A percentile compares a stretch with the other conserved stretches of the same genome.
These are phyloP conservation scores for Aegilops speltoides DNA, from an alignment of 176 grass and related monocot genomes.

Conservation along the genomic window DNA sequence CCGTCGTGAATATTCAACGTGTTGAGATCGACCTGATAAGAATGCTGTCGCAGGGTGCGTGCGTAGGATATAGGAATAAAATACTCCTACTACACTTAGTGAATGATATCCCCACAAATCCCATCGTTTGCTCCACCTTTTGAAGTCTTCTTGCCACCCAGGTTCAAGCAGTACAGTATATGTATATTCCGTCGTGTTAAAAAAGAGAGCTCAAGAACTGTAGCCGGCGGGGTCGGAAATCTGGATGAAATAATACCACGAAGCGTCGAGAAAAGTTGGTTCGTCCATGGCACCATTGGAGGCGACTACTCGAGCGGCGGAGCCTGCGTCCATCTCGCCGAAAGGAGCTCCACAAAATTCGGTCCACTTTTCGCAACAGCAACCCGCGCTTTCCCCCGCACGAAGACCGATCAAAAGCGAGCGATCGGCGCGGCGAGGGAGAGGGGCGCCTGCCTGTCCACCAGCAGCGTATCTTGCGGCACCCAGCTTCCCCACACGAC, in stretches of 20 bases:
- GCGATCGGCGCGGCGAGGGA: conserved; percentile 9
- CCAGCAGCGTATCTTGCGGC: conserved; percentile 36
- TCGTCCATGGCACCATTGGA: not conserved
- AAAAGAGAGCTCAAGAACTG: too few species aligned
- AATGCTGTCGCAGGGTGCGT: not conserved
- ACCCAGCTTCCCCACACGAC: conserved; percentile 19
- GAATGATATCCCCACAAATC: not conserved
- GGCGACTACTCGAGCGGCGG: not conserved
- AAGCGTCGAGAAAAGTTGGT: not conserved
- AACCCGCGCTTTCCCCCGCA: not conserved
- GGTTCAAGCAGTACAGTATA: not conserved
- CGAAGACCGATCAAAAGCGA: conserved; percentile 2
- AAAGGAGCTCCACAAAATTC: not conserved
- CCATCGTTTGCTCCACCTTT: not conserved
- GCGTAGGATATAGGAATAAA: not conserved
- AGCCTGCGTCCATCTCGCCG: not conserved
- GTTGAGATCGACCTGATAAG: not conserved
- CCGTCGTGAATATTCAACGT: not conserved
- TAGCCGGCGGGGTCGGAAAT: too few species aligned
- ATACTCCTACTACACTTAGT: not conserved
- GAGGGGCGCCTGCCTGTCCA: not conserved
- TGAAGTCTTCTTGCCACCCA: not conserved
- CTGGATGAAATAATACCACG: not conserved
- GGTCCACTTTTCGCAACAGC: not conserved
- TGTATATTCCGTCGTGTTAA: not conserved